Conservation (phyloP, 768 basidiomycete genomes). For the Albatrellus ellisii region DNA sequence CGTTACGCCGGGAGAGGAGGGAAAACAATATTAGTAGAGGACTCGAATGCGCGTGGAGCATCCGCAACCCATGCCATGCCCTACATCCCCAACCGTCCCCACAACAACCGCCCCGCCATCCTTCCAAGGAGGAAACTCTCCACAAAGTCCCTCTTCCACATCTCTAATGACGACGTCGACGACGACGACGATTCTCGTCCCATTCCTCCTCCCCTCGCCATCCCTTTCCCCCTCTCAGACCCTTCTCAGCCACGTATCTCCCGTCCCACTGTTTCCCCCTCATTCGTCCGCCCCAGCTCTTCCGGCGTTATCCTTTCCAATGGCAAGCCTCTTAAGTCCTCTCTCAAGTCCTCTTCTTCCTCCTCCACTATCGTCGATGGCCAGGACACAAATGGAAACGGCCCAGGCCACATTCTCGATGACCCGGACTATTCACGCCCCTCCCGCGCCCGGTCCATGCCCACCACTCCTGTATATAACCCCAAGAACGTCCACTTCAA, state of each 20-base stretch:
- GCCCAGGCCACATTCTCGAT: too few relatives aligned
- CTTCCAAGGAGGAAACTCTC: constrained; percentile 1
- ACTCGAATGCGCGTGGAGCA: background rate
- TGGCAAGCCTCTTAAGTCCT: constrained; percentile 80
- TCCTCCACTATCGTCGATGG: constrained; percentile 33
- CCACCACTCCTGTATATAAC: constrained; percentile 37
- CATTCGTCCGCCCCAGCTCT: too few relatives aligned
- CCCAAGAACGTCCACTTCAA: constrained; percentile 85
- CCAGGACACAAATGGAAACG: too few relatives aligned
- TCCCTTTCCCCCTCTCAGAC: background rate
- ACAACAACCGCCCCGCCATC: constrained; percentile 7
- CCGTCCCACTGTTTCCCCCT: constrained; percentile 17
- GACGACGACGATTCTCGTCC: constrained; percentile 9
- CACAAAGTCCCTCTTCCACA: constrained; percentile 13
- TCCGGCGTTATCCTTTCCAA: constrained; percentile 54
- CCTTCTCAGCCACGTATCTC: constrained; percentile 3
- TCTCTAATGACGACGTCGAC: constrained; percentile 9
- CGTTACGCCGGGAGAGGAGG: background rate
- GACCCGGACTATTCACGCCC: constrained; percentile 12
- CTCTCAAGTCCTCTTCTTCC: constrained; percentile 53
- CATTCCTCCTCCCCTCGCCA: constrained; percentile 9
- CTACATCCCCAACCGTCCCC: constrained; percentile 10
- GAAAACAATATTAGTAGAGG: constrained; percentile 1
- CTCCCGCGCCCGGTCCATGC: constrained; percentile 39
- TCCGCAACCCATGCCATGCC: constrained; percentile 9